phyloP scores from a whole-genome alignment of 192 early-diverging fungal genomes.

The Pilobolus umbonatus region DNA sequence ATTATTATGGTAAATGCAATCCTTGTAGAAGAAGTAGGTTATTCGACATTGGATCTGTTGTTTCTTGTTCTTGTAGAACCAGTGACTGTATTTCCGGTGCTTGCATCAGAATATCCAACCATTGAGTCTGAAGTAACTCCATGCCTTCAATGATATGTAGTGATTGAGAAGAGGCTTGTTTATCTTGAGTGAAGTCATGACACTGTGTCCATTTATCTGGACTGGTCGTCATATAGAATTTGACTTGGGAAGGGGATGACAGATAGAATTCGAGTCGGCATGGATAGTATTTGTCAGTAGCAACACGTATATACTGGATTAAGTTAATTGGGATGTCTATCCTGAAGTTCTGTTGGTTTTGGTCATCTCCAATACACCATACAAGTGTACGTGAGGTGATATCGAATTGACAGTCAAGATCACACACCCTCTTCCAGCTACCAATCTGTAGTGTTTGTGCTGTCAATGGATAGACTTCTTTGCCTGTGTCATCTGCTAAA shows the following conservation, averaged over 20 bases:
- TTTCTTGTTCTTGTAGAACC: not conserved
- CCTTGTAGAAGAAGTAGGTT: slow-evolving; percentile 11
- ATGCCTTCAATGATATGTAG: slow-evolving; percentile 44
- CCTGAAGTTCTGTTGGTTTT: slow-evolving; percentile 48
- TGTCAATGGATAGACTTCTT: slow-evolving; percentile 31
- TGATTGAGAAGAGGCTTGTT: slow-evolving; percentile 47
- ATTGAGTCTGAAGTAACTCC: slow-evolving; percentile 2
- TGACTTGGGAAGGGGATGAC: slow-evolving; percentile 35
- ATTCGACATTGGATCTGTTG: not conserved
- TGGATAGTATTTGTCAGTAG: slow-evolving; percentile 30
- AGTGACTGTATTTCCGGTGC: slow-evolving; percentile 5
- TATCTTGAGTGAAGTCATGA: slow-evolving; percentile 59
- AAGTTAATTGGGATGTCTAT: slow-evolving; percentile 47
- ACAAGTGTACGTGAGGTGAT: slow-evolving; percentile 37
- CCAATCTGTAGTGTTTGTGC: slow-evolving; percentile 56
- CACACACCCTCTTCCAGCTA: slow-evolving; percentile 58
- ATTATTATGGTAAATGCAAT: slow-evolving; percentile 11
- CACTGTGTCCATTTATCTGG: slow-evolving; percentile 50
- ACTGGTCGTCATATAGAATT: slow-evolving; percentile 40
- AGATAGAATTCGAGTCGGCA: slow-evolving; percentile 23
- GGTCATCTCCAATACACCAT: slow-evolving; percentile 58
- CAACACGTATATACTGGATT: slow-evolving; percentile 45
- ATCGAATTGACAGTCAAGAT: slow-evolving; percentile 51
- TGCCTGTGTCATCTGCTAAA: not conserved
- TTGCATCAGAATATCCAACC: slow-evolving; percentile 7